Evolutionary conservation across 352 stramenopile species (phyloP), one percentile per base, ranked within the genome.

Genomic region (Globisporangium nagaii): DNA sequence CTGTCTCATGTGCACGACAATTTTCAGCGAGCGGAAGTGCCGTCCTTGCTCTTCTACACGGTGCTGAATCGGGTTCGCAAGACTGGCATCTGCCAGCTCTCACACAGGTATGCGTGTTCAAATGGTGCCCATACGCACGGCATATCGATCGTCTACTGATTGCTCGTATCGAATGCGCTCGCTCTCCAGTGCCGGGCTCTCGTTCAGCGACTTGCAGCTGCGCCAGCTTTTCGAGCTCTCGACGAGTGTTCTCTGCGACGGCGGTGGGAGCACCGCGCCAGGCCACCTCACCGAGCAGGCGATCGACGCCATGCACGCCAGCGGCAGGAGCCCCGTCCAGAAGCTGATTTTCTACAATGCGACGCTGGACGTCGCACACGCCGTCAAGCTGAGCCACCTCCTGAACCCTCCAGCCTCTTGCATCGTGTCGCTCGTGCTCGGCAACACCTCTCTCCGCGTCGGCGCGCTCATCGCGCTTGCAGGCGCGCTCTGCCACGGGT

Each of bases 321-420:
- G 60, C 20, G 49, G 30, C 22, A 41, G 39, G 6, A 71, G 61
- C 24, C 73, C 76, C 3, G 65, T 74, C 0, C 73, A 84, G 35
- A 86, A 86, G 39, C 66, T 92, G 25, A 84, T 92, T 19, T 62
- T 91, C 44, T 87, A 72, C 76, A 91, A 91, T 49, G 65, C 74
- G 15, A 44, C 53, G 2, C 66, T 90, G 19, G 70, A 70, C 37
- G 24, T 59, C 28, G 53, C 50, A 3, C 66, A 79, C 51, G 58
- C 63, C 7, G 56, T 52, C 15, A 53, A 61, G 7, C 63, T 90
- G 9, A 60, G 70, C 4, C 49, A 53, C 20, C 50, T 75, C 27
- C 44, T 90, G 19, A 63, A 67, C 37, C 53, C 63, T 34, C 58
- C 73, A 36, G 73, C 40, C 36, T 66, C 56, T 12, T 62, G 20